These are phyloP conservation scores for Choanephora cucurbitarum DNA, from an alignment of 371 early-diverging fungal genomes.

Conservation along the genomic window DNA sequence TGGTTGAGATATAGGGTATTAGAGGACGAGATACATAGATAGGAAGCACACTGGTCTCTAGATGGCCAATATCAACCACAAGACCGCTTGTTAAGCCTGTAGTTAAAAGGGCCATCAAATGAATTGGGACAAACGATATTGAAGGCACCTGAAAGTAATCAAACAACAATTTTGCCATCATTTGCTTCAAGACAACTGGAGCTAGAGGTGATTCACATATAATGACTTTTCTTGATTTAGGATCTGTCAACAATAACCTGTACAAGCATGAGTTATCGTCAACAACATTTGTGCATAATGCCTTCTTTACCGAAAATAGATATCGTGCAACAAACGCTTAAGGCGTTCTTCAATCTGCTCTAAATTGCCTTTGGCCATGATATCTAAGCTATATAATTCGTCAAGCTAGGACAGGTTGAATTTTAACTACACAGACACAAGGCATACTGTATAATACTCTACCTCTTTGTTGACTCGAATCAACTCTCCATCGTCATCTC, in stretches of 20 bases:
- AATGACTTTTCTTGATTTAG: slow-evolving; percentile 86
- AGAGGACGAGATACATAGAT: slow-evolving; percentile 80
- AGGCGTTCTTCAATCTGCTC: slow-evolving; percentile 42
- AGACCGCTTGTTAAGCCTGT: slow-evolving; percentile 80
- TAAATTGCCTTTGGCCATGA: slow-evolving; percentile 46
- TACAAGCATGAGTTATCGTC: background rate
- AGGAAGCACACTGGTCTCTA: slow-evolving; percentile 78
- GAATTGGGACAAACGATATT: slow-evolving; percentile 78
- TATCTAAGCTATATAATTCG: slow-evolving; percentile 56
- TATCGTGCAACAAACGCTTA: slow-evolving; percentile 44
- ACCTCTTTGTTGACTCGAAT: slow-evolving; percentile 49
- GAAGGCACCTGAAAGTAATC: slow-evolving; percentile 82
- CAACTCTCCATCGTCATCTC: slow-evolving; percentile 45
- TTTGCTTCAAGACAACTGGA: slow-evolving; percentile 73
- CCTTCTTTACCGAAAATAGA: slow-evolving; percentile 43
- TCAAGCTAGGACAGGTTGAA: slow-evolving; percentile 29
- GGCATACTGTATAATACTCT: too few species aligned
- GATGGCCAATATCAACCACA: slow-evolving; percentile 82
- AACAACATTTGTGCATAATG: background rate
- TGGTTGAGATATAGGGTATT: slow-evolving; percentile 63
- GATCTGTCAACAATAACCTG: slow-evolving; percentile 78
- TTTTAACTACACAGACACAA: too few species aligned
- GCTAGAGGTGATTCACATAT: slow-evolving; percentile 79
- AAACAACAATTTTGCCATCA: slow-evolving; percentile 74
- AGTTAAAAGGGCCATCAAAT: slow-evolving; percentile 77